Conservation (phyloP, 2,329 filamentous ascomycete genomes). For the Aureobasidium vineae region DNA sequence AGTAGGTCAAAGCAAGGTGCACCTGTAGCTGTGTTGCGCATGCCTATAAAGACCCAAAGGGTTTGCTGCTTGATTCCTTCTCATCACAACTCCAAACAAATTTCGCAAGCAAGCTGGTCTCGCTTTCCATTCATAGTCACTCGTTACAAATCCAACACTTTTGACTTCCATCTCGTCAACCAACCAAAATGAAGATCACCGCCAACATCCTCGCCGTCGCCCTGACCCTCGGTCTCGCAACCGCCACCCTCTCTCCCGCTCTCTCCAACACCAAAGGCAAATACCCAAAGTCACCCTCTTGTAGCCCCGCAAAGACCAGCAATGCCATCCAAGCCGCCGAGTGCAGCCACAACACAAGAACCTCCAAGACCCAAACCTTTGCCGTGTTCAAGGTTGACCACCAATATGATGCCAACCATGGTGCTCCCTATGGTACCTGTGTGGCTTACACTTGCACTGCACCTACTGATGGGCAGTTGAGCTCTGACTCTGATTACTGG, state of each 20-base stretch:
- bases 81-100: not conserved
- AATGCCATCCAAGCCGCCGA: conserved; percentile 46
- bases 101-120: conserved; percentile 14
- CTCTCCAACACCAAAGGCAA: conserved; percentile 42
- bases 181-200: conserved; percentile 8
- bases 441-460: conserved; percentile 44
- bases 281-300: conserved; percentile 34
- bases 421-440: conserved; percentile 52
- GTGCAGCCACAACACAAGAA: conserved; percentile 45
- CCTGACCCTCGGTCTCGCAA: conserved; percentile 29
- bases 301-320: conserved; percentile 38
- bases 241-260: conserved; percentile 41
- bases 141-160: not conserved
- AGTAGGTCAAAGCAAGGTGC: not conserved
- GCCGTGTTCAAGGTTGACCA: conserved; percentile 48
- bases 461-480: conserved; percentile 37
- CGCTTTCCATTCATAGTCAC: not conserved
- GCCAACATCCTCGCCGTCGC: conserved; percentile 23
- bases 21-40: not conserved
- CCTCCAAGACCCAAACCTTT: conserved; percentile 41
- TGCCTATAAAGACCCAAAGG: not conserved
- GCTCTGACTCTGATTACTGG: conserved; percentile 42
- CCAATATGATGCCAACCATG: conserved; percentile 46
- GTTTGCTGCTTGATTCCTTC: not conserved
- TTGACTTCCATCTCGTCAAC: not conserved